Evolutionary conservation across 2,329 filamentous ascomycete species (phyloP).

Genomic region (Ophiostoma sp.): DNA sequence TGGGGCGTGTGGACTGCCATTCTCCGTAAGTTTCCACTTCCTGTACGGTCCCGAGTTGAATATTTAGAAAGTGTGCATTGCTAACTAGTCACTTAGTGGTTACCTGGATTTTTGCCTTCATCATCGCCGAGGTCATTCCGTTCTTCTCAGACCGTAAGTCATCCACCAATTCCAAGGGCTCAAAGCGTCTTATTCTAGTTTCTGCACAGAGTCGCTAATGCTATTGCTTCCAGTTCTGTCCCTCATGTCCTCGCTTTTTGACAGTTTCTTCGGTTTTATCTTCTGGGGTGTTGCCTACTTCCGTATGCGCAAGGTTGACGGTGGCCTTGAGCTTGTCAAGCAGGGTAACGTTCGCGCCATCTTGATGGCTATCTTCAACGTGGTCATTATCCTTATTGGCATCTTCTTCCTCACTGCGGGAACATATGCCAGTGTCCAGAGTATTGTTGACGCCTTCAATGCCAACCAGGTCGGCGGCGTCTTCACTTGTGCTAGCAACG

Average conservation of each 20-base stretch:
- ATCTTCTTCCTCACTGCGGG: constrained; percentile 79
- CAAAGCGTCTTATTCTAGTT: constrained; percentile 31
- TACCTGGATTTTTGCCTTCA: constrained; percentile 85
- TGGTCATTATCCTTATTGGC: constrained; percentile 71
- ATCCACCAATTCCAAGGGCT: background rate
- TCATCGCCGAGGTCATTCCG: constrained; percentile 89
- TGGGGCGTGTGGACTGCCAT: constrained; percentile 80
- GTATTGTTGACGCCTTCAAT: constrained; percentile 72
- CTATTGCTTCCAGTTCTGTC: constrained; percentile 51
- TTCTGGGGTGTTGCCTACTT: constrained; percentile 87
- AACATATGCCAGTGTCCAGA: constrained; percentile 76
- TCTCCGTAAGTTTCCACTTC: constrained; percentile 48
- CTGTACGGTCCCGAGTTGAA: too few species aligned
- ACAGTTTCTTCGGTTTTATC: constrained; percentile 93
- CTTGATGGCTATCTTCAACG: constrained; percentile 64
- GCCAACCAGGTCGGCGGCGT: constrained; percentile 65
- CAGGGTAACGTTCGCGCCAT: constrained; percentile 53
- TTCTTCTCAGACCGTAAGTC: constrained; percentile 76
- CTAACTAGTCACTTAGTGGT: constrained; percentile 45
- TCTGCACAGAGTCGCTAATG: constrained; percentile 34
- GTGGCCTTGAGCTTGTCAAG: constrained; percentile 53
- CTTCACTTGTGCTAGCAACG: constrained; percentile 73
- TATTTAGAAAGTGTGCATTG: background rate
- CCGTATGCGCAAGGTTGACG: constrained; percentile 69
- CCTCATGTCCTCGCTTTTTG: constrained; percentile 83